phyloP scores from a whole-genome alignment of 2,329 filamentous ascomycete species.

The Fusarium armeniacum region DNA sequence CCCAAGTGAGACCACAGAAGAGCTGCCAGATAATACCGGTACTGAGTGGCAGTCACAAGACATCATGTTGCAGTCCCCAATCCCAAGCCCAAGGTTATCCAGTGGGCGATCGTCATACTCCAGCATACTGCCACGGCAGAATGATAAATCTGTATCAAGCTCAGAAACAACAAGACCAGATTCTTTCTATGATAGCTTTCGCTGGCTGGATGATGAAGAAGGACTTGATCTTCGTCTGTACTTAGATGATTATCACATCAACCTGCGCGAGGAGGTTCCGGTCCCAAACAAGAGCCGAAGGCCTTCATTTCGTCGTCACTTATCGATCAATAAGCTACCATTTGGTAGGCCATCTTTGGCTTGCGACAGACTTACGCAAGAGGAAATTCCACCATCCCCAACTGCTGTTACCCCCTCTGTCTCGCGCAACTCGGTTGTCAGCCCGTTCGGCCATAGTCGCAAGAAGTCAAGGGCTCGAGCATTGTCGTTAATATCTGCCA shows the following conservation, averaged over 20 bases:
- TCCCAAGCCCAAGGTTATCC: slow-evolving; percentile 43
- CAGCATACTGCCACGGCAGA: slow-evolving; percentile 47
- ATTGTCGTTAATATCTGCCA: slow-evolving; percentile 67
- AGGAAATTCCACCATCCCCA: slow-evolving; percentile 55
- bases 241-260: slow-evolving; percentile 78
- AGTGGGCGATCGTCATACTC: slow-evolving; percentile 41
- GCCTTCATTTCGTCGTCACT: slow-evolving; percentile 76
- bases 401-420: slow-evolving; percentile 43
- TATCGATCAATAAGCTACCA: slow-evolving; percentile 78
- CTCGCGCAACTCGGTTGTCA: slow-evolving; percentile 40
- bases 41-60: slow-evolving; percentile 45
- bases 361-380: slow-evolving; percentile 64
- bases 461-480: slow-evolving; percentile 68
- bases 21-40: slow-evolving; percentile 37
- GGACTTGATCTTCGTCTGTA: slow-evolving; percentile 76
- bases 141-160: slow-evolving; percentile 34
- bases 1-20: slow-evolving; percentile 56
- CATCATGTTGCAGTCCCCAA: slow-evolving; percentile 43
- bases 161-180: slow-evolving; percentile 58
- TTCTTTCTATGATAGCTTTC: slow-evolving; percentile 75
- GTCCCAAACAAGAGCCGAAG: slow-evolving; percentile 61
- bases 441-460: slow-evolving; percentile 57
- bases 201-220: slow-evolving; percentile 80
- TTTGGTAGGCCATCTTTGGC: slow-evolving; percentile 70
- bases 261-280: slow-evolving; percentile 67